Conservation (phyloP, 2,329 filamentous ascomycete species). For the Fusarium nisikadoi region DNA sequence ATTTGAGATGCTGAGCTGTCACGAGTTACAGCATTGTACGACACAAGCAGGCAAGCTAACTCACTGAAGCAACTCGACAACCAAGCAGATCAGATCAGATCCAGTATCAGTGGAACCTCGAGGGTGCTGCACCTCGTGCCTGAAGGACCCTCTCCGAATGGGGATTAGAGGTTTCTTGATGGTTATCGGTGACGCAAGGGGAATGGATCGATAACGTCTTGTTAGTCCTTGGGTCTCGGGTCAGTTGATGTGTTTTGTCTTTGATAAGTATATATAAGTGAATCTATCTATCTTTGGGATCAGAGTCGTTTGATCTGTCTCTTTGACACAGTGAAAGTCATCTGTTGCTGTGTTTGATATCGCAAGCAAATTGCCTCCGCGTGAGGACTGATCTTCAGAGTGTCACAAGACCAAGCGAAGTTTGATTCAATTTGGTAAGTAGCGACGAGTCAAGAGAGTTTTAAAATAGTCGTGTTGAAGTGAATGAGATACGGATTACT, state of each 20-base stretch:
- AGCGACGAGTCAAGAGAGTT: conserved; percentile 13
- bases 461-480: neutral
- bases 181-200: conserved; percentile 34
- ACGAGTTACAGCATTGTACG: conserved; percentile 26
- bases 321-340: conserved; percentile 18
- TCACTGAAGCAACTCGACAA: conserved; percentile 20
- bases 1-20: conserved; percentile 21
- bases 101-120: conserved; percentile 21
- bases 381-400: conserved; percentile 18
- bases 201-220: conserved; percentile 15
- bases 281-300: neutral
- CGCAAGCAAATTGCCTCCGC: neutral
- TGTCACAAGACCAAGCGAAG: conserved; percentile 29
- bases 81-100: conserved; percentile 3
- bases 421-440: neutral
- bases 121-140: conserved; percentile 19
- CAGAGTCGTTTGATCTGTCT: conserved; percentile 27
- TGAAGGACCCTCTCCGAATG: conserved; percentile 25
- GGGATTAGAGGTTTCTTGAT: conserved; percentile 26
- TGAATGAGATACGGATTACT: neutral
- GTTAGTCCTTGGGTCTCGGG: conserved; percentile 7
- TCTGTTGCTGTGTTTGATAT: conserved; percentile 12
- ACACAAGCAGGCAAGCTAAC: conserved; percentile 8
- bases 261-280: neutral
- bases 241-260: conserved; percentile 30